phyloP scores from a whole-genome alignment of 2,329 filamentous ascomycete species.

The Orbilia quercus region DNA sequence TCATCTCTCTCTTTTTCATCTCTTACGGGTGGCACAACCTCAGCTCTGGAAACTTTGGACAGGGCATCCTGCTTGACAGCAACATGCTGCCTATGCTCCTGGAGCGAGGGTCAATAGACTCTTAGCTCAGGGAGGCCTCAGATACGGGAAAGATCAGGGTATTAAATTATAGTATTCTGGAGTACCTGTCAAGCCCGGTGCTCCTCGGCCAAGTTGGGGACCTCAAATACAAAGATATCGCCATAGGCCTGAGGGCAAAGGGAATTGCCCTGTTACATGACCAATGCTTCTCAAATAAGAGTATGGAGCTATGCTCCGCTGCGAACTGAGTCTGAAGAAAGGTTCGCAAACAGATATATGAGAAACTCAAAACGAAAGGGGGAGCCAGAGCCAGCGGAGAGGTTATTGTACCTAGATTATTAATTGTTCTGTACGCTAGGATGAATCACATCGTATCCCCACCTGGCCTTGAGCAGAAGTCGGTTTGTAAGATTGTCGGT shows the following conservation, averaged over 20 bases:
- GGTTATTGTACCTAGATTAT: too few relatives aligned
- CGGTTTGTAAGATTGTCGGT: too few relatives aligned
- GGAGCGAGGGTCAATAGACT: conserved; percentile 7
- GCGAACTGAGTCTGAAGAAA: conserved; percentile 2
- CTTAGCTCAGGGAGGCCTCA: conserved; percentile 1
- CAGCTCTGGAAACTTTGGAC: conserved; percentile 8
- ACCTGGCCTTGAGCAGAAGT: too few relatives aligned
- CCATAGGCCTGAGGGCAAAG: not conserved
- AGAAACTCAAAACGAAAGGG: conserved; percentile 6
- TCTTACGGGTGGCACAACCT: conserved; percentile 23
- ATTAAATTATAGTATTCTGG: conserved; percentile 6
- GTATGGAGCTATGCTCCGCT: conserved; percentile 1
- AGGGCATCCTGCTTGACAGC: conserved; percentile 6
- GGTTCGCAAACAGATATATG: not conserved
- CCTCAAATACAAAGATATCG: conserved; percentile 5
- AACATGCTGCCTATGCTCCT: conserved; percentile 5
- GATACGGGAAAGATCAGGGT: conserved; percentile 4
- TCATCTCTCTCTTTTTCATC: too few relatives aligned
- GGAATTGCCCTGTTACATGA: not conserved
- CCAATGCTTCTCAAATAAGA: conserved; percentile 7
- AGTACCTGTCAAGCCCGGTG: conserved; percentile 9
- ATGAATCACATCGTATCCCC: too few relatives aligned
- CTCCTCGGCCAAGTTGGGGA: conserved; percentile 5
- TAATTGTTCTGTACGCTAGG: too few relatives aligned
- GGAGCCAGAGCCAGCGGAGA: conserved; percentile 1